Evolutionary conservation across 345 rosid genomes (phyloP).

Genomic region (Camelina laxa): DNA sequence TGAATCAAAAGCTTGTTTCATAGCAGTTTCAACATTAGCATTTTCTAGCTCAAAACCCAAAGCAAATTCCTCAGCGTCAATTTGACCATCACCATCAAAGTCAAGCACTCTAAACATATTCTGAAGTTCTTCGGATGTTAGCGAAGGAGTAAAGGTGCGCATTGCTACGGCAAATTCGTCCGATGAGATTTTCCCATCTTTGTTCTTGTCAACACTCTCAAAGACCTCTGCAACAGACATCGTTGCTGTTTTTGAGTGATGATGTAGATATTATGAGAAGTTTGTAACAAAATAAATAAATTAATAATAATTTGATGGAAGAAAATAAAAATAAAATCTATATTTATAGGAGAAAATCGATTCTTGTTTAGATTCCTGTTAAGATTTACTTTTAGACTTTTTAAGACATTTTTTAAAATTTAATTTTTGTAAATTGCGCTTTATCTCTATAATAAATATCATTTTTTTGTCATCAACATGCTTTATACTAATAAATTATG

Average conservation of each 20-base stretch:
- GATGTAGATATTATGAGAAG: too few relatives aligned
- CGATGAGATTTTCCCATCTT: constrained; percentile 37
- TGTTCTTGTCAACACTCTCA: constrained; percentile 17
- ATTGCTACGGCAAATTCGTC: constrained; percentile 29
- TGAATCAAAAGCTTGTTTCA: constrained; percentile 27
- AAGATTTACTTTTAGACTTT: background rate
- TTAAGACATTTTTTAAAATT: too few relatives aligned
- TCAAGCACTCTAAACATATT: constrained; percentile 35
- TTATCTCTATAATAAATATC: too few relatives aligned
- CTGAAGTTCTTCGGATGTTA: constrained; percentile 15
- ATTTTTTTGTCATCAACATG: too few relatives aligned
- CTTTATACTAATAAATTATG: too few relatives aligned
- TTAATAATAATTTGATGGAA: too few relatives aligned
- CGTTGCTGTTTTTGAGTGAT: background rate
- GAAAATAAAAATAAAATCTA: background rate
- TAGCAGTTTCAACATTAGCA: background rate
- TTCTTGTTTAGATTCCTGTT: background rate
- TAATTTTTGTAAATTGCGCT: too few relatives aligned
- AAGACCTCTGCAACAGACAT: constrained; percentile 20
- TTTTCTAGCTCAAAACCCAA: background rate
- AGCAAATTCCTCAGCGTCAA: constrained; percentile 2
- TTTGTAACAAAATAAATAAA: too few relatives aligned
- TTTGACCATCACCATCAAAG: constrained; percentile 12
- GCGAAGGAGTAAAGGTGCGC: constrained; percentile 23
- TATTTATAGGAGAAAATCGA: constrained; percentile 18